A percentile compares a stretch with the other conserved stretches of the same genome.
Evolutionary conservation across 768 basidiomycete species (phyloP).

Genomic region (Hydnomerulius pinastri): DNA sequence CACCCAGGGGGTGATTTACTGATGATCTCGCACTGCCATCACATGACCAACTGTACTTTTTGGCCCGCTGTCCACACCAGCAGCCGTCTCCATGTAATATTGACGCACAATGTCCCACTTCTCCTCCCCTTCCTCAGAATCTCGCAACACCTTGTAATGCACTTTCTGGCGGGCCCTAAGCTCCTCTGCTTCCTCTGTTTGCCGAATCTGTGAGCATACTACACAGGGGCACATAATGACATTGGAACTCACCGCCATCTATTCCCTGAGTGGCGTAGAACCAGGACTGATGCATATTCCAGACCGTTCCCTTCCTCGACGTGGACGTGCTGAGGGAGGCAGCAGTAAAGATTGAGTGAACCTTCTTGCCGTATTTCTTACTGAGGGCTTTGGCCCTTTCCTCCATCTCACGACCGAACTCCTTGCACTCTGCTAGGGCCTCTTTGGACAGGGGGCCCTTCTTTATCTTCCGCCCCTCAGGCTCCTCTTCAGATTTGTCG

Average conservation of each 20-base stretch:
- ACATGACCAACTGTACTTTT: neutral
- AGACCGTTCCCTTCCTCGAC: neutral
- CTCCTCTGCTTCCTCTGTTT: neutral
- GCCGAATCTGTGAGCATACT: neutral
- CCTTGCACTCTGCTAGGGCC: no score
- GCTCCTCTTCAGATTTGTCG: no score
- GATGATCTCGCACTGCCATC: neutral
- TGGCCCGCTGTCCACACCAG: neutral
- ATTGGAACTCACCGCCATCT: neutral
- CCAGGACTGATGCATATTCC: slow-evolving; percentile 7
- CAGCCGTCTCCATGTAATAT: neutral
- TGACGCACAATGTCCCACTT: neutral
- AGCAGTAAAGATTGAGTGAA: neutral
- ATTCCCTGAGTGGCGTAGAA: neutral
- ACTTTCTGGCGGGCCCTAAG: neutral
- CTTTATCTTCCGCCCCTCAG: no score
- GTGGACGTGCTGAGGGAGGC: neutral
- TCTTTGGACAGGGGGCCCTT: no score
- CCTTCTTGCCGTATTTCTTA: neutral
- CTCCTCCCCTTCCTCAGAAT: neutral
- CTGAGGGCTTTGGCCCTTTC: no score
- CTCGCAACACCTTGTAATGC: neutral
- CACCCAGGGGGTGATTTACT: neutral
- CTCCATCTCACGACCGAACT: no score
- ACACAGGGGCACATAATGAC: neutral